Evolutionary conservation across 805 yeast species (phyloP), one percentile per base, ranked within the genome.

Genomic region (Ogataea trehaloabstinens): DNA sequence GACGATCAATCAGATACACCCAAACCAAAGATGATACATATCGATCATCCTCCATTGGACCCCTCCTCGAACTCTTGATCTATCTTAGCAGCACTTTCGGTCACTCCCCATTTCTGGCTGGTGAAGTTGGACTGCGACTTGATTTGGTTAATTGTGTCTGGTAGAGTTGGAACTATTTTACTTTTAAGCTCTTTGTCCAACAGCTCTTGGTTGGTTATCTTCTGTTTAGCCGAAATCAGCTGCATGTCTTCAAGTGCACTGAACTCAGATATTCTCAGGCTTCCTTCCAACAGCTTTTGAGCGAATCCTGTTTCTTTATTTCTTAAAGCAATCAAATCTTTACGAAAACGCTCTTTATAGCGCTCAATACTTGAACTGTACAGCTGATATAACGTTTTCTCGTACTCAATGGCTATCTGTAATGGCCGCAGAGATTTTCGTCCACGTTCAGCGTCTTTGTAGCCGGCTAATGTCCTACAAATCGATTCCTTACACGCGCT

Each of bases 31-130:
- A 22, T 12, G 25, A 12, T 8, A 12, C n/a, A n/a, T n/a, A n/a
- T n/a, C n/a, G n/a, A n/a, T n/a, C n/a, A n/a, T 22, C 12, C 25
- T 11, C 13, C 30, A n/a, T 16, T 11, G 10, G 30, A 27, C 30
- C 30, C 30, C 8, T 7, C 15, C 7, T 56, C 62, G 35, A 56
- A 56, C 2, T 55, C 54, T 4, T 47, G 49, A 22, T 61, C 67
- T 18, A 62, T 36, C 29, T 55, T 60, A 8, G 65, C 65, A 4
- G 64, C 61, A 38, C 65, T 60, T 37, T 54, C 63, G 15, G 58
- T 55, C 5, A 60, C 34, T 2, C 66, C 66, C 67, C 67, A 62
- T 40, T 62, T 61, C 34, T 61, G 64, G 28, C 57, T 40, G 0
- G 48, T 50, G 27, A 60, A 41, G 5, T 54, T 53, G 18, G 53